Evolutionary conservation across 306 rosid genomes (phyloP), one percentile per base, ranked within the genome.

Genomic region (Purshia tridentata): DNA sequence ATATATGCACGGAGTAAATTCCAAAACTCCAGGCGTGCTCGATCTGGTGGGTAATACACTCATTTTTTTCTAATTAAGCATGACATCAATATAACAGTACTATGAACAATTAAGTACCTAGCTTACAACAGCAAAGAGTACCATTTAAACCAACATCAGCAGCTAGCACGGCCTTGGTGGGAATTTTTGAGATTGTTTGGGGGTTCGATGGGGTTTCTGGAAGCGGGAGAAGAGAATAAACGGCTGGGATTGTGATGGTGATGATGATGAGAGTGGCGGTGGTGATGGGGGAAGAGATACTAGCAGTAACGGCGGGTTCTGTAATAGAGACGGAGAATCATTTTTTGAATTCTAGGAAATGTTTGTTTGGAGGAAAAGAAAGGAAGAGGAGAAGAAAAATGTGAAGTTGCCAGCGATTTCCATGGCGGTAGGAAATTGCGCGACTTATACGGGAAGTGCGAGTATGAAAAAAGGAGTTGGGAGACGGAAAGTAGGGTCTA

Each of bases 251-350:
- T 3, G 35, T 29, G 2, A 29, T 29, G 35, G 8, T 13, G 4
- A 63, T 44, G 82, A 45, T 9, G 79, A 13, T 11, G 47, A 48
- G n/a, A n/a, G n/a, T 18, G 69, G 10, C 61, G 79, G 61, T 47
- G 79, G 77, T 5, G 82, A n/a, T 71, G 65, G 80, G 76, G 82
- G 67, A 77, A 77, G 72, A 85, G 89, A 69, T 78, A 72, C 74
- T 77, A 19, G 80, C 85, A 77, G 78, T 65, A 54, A 77, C 87
- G 77, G 76, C 80, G 84, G 29, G 77, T 74, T 82, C 84, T 83
- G 22, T 70, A 79, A 76, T 77, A 75, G 77, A 84, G 59, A 63
- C 95, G 91, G 71, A 83, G 85, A 91, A 94, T 89, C 19, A 63
- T 75, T 18, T 10, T n/a, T 39, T 14, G 11, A 15, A 23, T 3